Evolutionary conservation across 2,329 filamentous ascomycete genomes (phyloP), one percentile per base, ranked within the genome.

Genomic region (Aspergillus latus): DNA sequence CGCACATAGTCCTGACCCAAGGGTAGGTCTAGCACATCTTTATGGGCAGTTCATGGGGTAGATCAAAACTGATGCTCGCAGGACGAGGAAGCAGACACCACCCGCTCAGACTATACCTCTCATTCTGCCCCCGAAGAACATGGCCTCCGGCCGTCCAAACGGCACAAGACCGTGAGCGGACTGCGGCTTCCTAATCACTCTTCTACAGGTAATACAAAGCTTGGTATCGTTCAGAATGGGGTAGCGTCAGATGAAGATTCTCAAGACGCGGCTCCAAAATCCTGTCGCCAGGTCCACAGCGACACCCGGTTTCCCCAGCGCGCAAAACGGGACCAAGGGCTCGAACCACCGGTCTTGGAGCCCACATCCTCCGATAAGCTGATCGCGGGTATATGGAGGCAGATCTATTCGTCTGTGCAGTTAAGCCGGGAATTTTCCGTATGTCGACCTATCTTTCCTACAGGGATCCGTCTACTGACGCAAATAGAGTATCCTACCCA

Each of bases 301-400:
- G 62, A 66, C 28, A 66, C 64, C 2, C 51, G 65, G 30, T 67
- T 67, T 43, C 65, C 66, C 0, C 64, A 63, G 37, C 65, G 66
- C 26, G 62, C 61, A 44, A 62, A 59, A 13, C 56, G 58, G 13
- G 53, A 53, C n/a, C 57, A 64, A 9, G 54, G 66, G 15, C 52
- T 61, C 1, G 70, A 73, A n/a, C 73, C 73, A 40, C 74, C 75
- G 1, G 72, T 72, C 8, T 67, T 80, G 49, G 74, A 79, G 54
- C 78, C 78, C 1, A 79, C 78, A 0, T 79, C 75, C 4, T 62
- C 78, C 13, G 76, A 80, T 57, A 81, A 80, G 57, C 69, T 81
- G 43, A 75, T 81, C 45, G 70, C 73, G 21, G 78, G 79, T 3
- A 79, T 81, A 13, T 82, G 78, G 78, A 74, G 80, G 50, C 77